These are phyloP conservation scores for Umbelopsis vinacea DNA, from an alignment of 192 early-diverging fungal genomes.

Conservation along the genomic window DNA sequence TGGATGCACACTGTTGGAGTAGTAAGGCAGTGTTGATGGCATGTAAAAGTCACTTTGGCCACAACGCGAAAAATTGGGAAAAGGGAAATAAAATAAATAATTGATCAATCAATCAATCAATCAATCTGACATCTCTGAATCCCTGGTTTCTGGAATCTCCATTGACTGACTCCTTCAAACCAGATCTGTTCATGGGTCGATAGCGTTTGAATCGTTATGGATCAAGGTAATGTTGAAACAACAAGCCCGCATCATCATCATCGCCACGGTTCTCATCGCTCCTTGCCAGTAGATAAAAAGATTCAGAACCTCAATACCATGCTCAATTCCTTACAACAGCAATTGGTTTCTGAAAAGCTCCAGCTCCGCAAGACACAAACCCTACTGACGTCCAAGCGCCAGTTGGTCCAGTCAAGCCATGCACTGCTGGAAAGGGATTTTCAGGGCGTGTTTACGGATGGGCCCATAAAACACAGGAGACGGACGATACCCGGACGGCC, in stretches of 20 bases:
- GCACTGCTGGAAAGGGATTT: neutral
- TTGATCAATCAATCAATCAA: too few species aligned
- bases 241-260: neutral
- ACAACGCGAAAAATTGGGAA: too few species aligned
- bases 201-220: neutral
- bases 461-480: neutral
- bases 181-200: neutral
- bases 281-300: neutral
- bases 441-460: neutral
- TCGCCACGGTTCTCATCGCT: too few species aligned
- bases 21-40: too few species aligned
- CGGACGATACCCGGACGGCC: neutral
- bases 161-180: neutral
- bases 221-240: neutral
- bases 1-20: too few species aligned
- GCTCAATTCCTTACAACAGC: neutral
- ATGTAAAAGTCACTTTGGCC: too few species aligned
- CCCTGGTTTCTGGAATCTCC: too few species aligned
- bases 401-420: neutral
- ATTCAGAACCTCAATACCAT: constrained; percentile 1
- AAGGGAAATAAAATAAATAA: too few species aligned
- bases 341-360: neutral
- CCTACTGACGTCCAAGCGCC: neutral
- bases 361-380: constrained; percentile 1
- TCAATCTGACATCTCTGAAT: too few species aligned